phyloP scores from a whole-genome alignment of 352 stramenopile species.

The Elongisporangium undulatum region DNA sequence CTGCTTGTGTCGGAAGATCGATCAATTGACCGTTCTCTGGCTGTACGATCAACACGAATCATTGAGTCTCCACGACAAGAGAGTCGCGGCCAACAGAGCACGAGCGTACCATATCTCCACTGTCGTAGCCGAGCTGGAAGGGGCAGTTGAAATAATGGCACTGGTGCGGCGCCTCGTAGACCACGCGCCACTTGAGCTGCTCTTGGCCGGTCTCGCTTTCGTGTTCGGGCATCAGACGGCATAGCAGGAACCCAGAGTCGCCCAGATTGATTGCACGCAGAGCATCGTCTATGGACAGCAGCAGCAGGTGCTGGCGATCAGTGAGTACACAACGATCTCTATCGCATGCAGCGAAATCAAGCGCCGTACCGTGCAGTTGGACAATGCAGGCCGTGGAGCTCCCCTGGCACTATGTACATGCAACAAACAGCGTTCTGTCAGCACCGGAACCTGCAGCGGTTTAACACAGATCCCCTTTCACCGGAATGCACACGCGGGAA shows the following conservation, averaged over 20 bases:
- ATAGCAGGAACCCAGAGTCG: constrained; percentile 93
- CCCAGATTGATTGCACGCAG: constrained; percentile 91
- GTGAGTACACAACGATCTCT: not conserved
- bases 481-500: not conserved
- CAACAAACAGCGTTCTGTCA: too few relatives aligned
- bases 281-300: constrained; percentile 26
- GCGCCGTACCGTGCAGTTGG: constrained; percentile 52
- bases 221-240: constrained; percentile 56
- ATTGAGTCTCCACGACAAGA: constrained; percentile 3
- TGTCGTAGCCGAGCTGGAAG: constrained; percentile 90
- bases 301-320: not conserved
- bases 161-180: constrained; percentile 89
- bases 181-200: constrained; percentile 59
- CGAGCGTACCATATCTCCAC: constrained; percentile 77
- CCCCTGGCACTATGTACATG: constrained; percentile 41
- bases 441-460: not conserved
- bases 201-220: constrained; percentile 9
- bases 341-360: not conserved
- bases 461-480: constrained; percentile 1
- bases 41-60: constrained; percentile 21
- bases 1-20: constrained; percentile 76
- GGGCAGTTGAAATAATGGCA: constrained; percentile 97
- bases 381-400: constrained; percentile 86
- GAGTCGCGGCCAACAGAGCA: constrained; percentile 1
- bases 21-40: constrained; percentile 88